Conservation (phyloP, 2,329 filamentous ascomycete species). For the Penicillium capsulatum region DNA sequence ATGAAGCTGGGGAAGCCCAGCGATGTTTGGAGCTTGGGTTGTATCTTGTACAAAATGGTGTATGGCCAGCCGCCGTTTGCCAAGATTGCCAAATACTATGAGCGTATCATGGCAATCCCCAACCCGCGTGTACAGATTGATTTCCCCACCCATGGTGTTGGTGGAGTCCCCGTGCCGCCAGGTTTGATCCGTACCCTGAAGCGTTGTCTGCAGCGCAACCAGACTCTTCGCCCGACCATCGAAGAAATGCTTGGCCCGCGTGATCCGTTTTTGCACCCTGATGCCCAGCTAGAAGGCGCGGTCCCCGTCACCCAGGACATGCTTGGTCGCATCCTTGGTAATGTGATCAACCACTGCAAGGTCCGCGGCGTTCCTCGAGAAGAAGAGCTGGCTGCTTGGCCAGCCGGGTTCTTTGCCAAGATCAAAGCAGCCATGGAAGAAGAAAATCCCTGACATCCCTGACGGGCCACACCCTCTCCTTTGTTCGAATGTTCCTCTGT, state of each 20-base stretch:
- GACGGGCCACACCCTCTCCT: constrained; percentile 23
- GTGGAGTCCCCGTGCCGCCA: constrained; percentile 50
- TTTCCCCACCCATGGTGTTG: constrained; percentile 45
- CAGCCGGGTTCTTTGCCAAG: constrained; percentile 47
- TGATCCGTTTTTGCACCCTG: constrained; percentile 58
- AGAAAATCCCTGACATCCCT: constrained; percentile 31
- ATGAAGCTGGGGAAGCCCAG: constrained; percentile 96
- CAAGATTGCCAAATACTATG: constrained; percentile 82
- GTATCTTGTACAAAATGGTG: constrained; percentile 96
- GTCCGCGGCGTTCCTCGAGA: constrained; percentile 54
- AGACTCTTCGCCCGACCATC: constrained; percentile 54
- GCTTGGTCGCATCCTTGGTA: constrained; percentile 55
- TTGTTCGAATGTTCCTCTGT: constrained; percentile 16
- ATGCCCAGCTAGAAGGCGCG: constrained; percentile 43
- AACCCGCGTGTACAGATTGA: constrained; percentile 48
- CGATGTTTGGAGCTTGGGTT: constrained; percentile 93
- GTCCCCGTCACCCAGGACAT: constrained; percentile 56
- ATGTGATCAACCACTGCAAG: constrained; percentile 57
- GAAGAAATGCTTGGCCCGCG: constrained; percentile 52
- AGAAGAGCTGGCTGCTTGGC: constrained; percentile 52
- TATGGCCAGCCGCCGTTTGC: constrained; percentile 96
- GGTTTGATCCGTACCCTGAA: constrained; percentile 54
- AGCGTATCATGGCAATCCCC: constrained; percentile 61
- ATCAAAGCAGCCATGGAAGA: constrained; percentile 46
- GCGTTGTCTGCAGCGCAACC: constrained; percentile 57